Evolutionary conservation across 352 stramenopile genomes (phyloP).

Genomic region (Pythium grandisporangium): DNA sequence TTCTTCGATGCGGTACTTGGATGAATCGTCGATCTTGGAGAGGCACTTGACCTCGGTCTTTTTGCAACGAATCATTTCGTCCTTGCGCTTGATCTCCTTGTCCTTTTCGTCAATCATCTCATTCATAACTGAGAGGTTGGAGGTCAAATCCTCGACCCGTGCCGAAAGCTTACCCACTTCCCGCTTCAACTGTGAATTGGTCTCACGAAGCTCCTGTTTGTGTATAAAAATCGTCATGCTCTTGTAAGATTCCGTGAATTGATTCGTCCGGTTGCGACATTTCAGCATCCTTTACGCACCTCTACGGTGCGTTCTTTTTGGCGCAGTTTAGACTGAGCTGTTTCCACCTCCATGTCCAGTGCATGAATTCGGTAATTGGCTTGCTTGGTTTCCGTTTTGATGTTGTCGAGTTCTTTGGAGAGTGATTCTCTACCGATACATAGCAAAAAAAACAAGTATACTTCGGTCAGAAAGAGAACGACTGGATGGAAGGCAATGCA

Average conservation of each 20-base stretch:
- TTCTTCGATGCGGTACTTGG: constrained; percentile 70
- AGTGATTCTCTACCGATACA: constrained; percentile 48
- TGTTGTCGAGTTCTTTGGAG: constrained; percentile 51
- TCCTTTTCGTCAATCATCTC: constrained; percentile 54
- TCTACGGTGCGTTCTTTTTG: constrained; percentile 66
- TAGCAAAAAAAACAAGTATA: no score
- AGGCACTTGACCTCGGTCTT: constrained; percentile 78
- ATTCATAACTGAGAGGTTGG: constrained; percentile 33
- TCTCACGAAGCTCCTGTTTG: constrained; percentile 58
- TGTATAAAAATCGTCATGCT: no score
- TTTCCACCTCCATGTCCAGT: constrained; percentile 65
- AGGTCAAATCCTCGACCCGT: constrained; percentile 35
- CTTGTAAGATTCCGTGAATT: no score
- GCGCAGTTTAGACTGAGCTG: constrained; percentile 61
- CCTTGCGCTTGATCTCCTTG: constrained; percentile 45
- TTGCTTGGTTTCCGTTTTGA: constrained; percentile 65
- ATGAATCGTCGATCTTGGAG: constrained; percentile 62
- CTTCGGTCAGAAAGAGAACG: no score
- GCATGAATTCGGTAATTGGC: constrained; percentile 65
- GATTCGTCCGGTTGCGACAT: no score
- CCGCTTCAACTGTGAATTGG: constrained; percentile 52
- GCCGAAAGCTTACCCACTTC: constrained; percentile 41
- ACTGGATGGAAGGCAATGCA: background rate
- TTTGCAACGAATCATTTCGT: constrained; percentile 54
- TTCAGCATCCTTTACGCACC: no score